Base-by-base conservation (phyloP, 805 yeast species). In the Dipodascus albidus region DNA sequence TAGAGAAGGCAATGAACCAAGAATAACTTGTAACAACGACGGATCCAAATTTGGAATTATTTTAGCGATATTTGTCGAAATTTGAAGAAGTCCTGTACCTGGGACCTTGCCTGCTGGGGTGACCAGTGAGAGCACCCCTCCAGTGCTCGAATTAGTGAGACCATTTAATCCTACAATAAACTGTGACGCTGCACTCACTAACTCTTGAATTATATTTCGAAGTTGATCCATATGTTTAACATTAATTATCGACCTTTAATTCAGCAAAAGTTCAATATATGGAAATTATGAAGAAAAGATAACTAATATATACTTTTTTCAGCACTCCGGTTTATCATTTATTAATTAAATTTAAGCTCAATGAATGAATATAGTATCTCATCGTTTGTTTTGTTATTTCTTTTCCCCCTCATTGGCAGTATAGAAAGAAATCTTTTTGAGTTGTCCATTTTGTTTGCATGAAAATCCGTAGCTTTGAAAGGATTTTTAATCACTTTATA, bases 1-100 rank as follows among this genome's bases (percentile, higher is more conserved):
- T 14, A 64, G 47, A 8, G 64, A 67, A 1, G 67, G 67, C 47
- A 81, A 52, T 2, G 52, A 47, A 8, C 61, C 63, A 1, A 62
- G 42, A 4, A 63, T 49, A n/a, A 59, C 59, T 6, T 44, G 51
- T 14, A 65, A 19, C 3, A 58, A 48, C 1, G 33, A 57, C 3
- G 59, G 57, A 9, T 53, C 52, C 8, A 58, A 52, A 17, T 58
- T 52, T 2, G 52, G 50, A 22, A 57, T 52, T 35, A 52, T 52
- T 23, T 27, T 20, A 19, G 53, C 48, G n/a, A 62, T 61, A 50
- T 52, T 52, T 3, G 44, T 42, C 41, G 63, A 52, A 20, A 64
- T 51, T 23, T 56, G 58, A 47, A 41, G 50, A 38, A 64, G 54
- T n/a, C 69, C 69, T 3, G 68, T 64, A 35, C 65, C 66, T n/a